phyloP scores from a whole-genome alignment of 257 asterid genomes.

The Nicotiana noctiflora region DNA sequence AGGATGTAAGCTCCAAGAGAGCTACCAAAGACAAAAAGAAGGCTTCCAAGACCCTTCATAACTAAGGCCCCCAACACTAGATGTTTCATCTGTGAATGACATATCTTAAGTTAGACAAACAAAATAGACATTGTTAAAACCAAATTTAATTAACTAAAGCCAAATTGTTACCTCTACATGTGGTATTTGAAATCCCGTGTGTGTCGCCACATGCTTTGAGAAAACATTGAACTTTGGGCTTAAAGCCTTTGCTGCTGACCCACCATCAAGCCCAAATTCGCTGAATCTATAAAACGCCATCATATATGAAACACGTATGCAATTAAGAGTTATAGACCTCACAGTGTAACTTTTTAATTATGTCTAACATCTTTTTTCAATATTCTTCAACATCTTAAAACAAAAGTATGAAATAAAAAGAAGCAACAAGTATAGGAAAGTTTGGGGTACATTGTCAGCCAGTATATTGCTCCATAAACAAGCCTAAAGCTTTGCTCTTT shows the following conservation, averaged over 20 bases:
- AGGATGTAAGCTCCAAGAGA: slow-evolving; percentile 75
- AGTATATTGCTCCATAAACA: neutral
- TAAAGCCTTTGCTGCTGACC: slow-evolving; percentile 65
- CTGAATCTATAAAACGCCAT: slow-evolving; percentile 41
- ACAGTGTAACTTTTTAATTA: neutral
- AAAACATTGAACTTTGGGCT: slow-evolving; percentile 61
- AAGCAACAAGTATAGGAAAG: neutral
- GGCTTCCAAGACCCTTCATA: slow-evolving; percentile 70
- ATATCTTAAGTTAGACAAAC: neutral
- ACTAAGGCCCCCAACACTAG: slow-evolving; percentile 62
- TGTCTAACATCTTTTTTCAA: neutral
- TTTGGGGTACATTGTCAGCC: neutral
- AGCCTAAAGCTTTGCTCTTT: neutral
- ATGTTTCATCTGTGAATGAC: slow-evolving; percentile 54
- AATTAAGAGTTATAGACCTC: neutral
- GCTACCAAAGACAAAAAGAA: slow-evolving; percentile 76
- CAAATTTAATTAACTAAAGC: neutral
- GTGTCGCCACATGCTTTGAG: slow-evolving; percentile 55
- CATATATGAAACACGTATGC: neutral
- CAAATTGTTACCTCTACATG: slow-evolving; percentile 50
- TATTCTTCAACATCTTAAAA: neutral
- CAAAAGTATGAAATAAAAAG: neutral
- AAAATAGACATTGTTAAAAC: neutral
- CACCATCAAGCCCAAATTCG: slow-evolving; percentile 85
- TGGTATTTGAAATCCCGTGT: slow-evolving; percentile 53